phyloP scores from a whole-genome alignment of 2,329 filamentous ascomycete species.

The Aureobasidium subglaciale region DNA sequence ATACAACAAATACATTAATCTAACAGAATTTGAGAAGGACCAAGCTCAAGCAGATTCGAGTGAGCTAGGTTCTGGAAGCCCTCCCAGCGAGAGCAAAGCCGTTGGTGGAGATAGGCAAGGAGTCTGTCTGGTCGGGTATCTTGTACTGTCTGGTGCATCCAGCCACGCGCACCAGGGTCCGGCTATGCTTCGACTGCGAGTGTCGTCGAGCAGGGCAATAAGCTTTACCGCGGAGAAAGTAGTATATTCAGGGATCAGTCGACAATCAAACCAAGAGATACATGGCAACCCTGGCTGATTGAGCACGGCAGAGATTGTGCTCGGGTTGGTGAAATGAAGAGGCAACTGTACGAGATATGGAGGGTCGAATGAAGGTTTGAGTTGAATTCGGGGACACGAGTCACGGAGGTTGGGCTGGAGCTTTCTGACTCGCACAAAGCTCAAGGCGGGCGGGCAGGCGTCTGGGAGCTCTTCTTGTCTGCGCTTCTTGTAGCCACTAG shows the following conservation, averaged over 20 bases:
- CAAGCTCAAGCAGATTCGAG: not conserved
- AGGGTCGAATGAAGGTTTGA: not conserved
- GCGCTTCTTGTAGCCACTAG: not conserved
- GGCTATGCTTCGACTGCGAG: not conserved
- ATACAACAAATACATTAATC: not conserved
- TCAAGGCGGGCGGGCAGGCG: slow-evolving; percentile 5
- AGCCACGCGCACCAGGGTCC: slow-evolving; percentile 3
- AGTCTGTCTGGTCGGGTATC: not conserved
- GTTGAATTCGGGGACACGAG: not conserved
- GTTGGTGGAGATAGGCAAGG: slow-evolving; percentile 1
- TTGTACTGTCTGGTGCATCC: not conserved
- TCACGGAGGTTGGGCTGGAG: not conserved
- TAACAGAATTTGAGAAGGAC: not conserved
- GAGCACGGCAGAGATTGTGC: not conserved
- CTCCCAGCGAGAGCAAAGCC: not conserved
- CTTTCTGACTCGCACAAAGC: slow-evolving; percentile 12
- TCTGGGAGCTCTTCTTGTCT: not conserved
- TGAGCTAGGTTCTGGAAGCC: not conserved
- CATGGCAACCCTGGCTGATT: not conserved
- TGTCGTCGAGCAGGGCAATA: not conserved
- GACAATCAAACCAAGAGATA: not conserved
- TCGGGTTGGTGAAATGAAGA: not conserved
- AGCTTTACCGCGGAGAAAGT: slow-evolving; percentile 6
- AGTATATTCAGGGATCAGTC: not conserved
- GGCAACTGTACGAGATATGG: not conserved